A percentile compares a stretch with the other conserved stretches of the same genome.
phyloP scores from a whole-genome alignment of 2,329 filamentous ascomycete species.

The Cadophora sp. region DNA sequence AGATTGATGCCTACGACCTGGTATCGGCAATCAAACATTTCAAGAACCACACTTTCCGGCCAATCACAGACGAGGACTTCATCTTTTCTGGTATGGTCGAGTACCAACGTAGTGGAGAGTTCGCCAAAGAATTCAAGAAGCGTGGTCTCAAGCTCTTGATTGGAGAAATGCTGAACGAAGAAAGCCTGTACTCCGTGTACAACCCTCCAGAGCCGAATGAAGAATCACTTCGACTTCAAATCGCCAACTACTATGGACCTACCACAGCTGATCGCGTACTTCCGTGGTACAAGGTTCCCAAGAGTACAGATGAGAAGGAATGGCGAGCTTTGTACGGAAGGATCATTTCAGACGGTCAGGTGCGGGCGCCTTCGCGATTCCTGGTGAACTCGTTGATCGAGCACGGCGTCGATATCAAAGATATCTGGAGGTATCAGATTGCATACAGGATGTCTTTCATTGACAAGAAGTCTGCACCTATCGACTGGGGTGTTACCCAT shows the following conservation, averaged over 20 bases:
- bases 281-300: slow-evolving; percentile 47
- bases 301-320: slow-evolving; percentile 43
- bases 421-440: slow-evolving; percentile 53
- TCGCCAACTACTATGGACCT: slow-evolving; percentile 53
- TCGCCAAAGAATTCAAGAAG: slow-evolving; percentile 49
- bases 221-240: slow-evolving; percentile 48
- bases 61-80: slow-evolving; percentile 52
- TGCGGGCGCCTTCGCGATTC: slow-evolving; percentile 48
- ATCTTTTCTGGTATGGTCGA: slow-evolving; percentile 49
- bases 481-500: slow-evolving; percentile 47
- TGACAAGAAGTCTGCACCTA: slow-evolving; percentile 48
- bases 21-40: slow-evolving; percentile 48
- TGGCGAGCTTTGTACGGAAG: slow-evolving; percentile 50
- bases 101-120: slow-evolving; percentile 48
- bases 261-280: slow-evolving; percentile 48
- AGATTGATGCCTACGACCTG: slow-evolving; percentile 45
- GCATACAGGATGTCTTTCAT: slow-evolving; percentile 53
- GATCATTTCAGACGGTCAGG: slow-evolving; percentile 51
- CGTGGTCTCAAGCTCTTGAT: slow-evolving; percentile 49
- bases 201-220: slow-evolving; percentile 47
- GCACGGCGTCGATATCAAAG: slow-evolving; percentile 45
- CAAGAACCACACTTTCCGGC: slow-evolving; percentile 54
- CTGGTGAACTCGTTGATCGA: slow-evolving; percentile 44
- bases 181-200: slow-evolving; percentile 52
- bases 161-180: slow-evolving; percentile 53